phyloP scores from a whole-genome alignment of 768 basidiomycete genomes.

The Leccinum subgranulosum region DNA sequence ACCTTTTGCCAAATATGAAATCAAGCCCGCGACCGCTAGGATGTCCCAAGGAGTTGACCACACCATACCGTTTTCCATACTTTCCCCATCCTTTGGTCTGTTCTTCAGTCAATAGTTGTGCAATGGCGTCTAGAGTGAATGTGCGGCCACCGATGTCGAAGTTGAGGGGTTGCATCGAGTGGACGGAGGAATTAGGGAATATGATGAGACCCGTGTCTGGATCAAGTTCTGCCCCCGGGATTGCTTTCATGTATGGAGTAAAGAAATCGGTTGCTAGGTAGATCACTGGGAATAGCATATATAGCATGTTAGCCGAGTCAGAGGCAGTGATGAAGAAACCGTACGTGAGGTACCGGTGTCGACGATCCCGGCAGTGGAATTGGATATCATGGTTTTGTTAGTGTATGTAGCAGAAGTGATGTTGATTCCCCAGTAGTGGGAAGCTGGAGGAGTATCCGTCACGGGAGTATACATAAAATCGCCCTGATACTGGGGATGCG shows the following conservation, averaged over 20 bases:
- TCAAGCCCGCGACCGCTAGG: background rate
- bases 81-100: background rate
- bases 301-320: background rate
- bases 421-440: conserved; percentile 29
- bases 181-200: conserved; percentile 10
- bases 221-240: conserved; percentile 11
- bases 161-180: conserved; percentile 5
- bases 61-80: background rate
- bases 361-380: background rate
- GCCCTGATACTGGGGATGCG: conserved; percentile 17
- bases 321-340: background rate
- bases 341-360: background rate
- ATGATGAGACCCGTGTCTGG: background rate
- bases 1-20: background rate
- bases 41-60: background rate
- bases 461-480: conserved; percentile 22
- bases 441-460: conserved; percentile 25
- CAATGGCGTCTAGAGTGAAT: background rate
- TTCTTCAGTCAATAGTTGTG: background rate
- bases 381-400: conserved; percentile 10
- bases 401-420: conserved; percentile 15
- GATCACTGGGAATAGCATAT: conserved; percentile 2
- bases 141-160: conserved; percentile 2
- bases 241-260: conserved; percentile 4
- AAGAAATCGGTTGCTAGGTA: conserved; percentile 13